Percentiles rank a stretch among this genome's conserved stretches.
Conservation (phyloP, 495 filamentous ascomycete species). For the Aspergillus leporis region DNA sequence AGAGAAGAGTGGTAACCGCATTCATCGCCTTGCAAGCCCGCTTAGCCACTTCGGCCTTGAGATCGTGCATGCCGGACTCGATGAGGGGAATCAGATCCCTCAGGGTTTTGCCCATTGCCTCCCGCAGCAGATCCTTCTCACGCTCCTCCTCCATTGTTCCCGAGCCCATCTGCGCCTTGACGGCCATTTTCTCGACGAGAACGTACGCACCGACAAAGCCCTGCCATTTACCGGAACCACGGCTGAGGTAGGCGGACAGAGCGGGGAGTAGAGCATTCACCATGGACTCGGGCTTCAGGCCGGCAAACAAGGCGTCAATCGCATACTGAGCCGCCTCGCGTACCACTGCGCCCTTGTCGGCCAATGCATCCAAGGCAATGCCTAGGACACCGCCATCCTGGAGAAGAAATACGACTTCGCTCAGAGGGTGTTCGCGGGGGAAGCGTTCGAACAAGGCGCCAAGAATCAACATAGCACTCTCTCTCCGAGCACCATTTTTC, state of each 20-base stretch:
- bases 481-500: conserved; percentile 82
- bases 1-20: conserved; percentile 83
- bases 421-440: conserved; percentile 71
- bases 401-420: conserved; percentile 77
- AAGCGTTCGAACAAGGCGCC: conserved; percentile 92
- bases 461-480: conserved; percentile 92
- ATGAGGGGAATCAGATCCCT: conserved; percentile 89
- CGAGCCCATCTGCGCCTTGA: conserved; percentile 83
- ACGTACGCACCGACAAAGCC: conserved; percentile 82
- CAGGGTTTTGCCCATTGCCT: conserved; percentile 88
- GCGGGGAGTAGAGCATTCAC: conserved; percentile 76
- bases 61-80: conserved; percentile 92
- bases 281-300: conserved; percentile 77
- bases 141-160: conserved; percentile 77
- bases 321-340: conserved; percentile 93
- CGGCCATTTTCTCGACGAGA: conserved; percentile 85
- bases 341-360: conserved; percentile 88
- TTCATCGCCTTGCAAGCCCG: conserved; percentile 89
- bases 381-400: conserved; percentile 74
- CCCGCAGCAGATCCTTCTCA: conserved; percentile 82
- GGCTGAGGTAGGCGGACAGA: conserved; percentile 71
- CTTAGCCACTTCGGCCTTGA: conserved; percentile 89
- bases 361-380: conserved; percentile 77
- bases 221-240: conserved; percentile 90
- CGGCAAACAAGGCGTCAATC: conserved; percentile 80